phyloP scores from a whole-genome alignment of 1,139 yeast species.

The Eremothecium coryli region DNA sequence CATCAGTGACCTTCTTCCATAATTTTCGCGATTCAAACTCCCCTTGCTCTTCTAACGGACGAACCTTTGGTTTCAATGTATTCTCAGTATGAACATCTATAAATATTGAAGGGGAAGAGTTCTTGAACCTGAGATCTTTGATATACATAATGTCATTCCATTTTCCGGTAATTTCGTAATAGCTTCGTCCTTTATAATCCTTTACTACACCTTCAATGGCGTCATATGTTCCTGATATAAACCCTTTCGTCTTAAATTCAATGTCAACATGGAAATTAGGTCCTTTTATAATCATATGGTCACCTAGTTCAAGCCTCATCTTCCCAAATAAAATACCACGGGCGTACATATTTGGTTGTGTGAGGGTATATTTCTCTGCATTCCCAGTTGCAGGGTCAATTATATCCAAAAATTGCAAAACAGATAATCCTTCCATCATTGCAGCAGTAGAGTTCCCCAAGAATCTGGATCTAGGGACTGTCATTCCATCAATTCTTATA shows the following conservation, averaged over 20 bases:
- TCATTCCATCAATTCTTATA: slow-evolving; percentile 81
- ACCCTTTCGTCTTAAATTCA: slow-evolving; percentile 92
- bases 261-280: slow-evolving; percentile 62
- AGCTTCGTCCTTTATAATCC: slow-evolving; percentile 42
- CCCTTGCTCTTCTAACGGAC: slow-evolving; percentile 72
- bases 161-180: slow-evolving; percentile 71
- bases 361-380: slow-evolving; percentile 61
- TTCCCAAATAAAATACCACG: slow-evolving; percentile 88
- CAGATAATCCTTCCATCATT: slow-evolving; percentile 87
- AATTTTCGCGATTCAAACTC: slow-evolving; percentile 70
- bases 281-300: slow-evolving; percentile 70
- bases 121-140: slow-evolving; percentile 41
- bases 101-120: slow-evolving; percentile 38
- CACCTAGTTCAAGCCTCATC: slow-evolving; percentile 84
- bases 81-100: slow-evolving; percentile 53
- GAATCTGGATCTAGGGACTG: slow-evolving; percentile 79
- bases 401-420: slow-evolving; percentile 59
- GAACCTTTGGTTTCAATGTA: slow-evolving; percentile 56
- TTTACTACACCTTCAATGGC: slow-evolving; percentile 71
- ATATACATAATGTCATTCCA: slow-evolving; percentile 87
- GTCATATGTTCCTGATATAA: slow-evolving; percentile 85
- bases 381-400: slow-evolving; percentile 37
- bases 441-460: slow-evolving; percentile 96
- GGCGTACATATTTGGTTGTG: slow-evolving; percentile 95
- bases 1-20: slow-evolving; percentile 77